These are phyloP conservation scores for Elongisporangium undulatum DNA, from an alignment of 352 stramenopile genomes.

Conservation along the genomic window DNA sequence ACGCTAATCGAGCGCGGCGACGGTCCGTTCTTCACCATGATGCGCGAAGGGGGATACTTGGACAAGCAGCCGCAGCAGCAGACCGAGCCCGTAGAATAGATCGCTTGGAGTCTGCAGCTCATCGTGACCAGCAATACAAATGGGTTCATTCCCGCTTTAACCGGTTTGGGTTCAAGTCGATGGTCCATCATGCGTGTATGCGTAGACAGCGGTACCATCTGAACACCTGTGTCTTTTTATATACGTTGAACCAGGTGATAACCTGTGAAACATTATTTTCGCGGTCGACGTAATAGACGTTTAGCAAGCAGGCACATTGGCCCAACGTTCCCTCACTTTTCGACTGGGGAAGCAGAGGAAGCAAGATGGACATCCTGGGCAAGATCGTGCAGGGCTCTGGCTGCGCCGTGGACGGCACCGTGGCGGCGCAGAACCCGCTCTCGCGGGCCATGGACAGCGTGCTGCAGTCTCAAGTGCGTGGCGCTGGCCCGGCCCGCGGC, in stretches of 20 bases:
- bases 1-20: constrained; percentile 42
- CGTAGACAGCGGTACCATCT: not conserved
- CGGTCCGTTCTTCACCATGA: constrained; percentile 50
- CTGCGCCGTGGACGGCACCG: constrained; percentile 76
- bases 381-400: constrained; percentile 83
- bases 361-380: constrained; percentile 70
- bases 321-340: not conserved
- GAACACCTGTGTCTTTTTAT: not conserved
- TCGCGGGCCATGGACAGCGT: constrained; percentile 75
- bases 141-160: not conserved
- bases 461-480: constrained; percentile 52
- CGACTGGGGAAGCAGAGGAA: not conserved
- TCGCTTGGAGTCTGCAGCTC: not conserved
- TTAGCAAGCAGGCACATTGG: not conserved
- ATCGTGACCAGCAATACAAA: not conserved
- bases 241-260: not conserved
- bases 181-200: not conserved
- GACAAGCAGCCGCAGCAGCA: constrained; percentile 11
- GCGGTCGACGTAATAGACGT: not conserved
- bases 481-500: constrained; percentile 9
- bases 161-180: not conserved
- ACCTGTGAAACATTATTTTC: not conserved
- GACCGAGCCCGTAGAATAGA: not conserved
- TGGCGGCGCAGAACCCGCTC: constrained; percentile 81
- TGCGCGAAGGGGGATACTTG: constrained; percentile 38